phyloP scores from a whole-genome alignment of 2,329 filamentous ascomycete species.

The Epichloe gansuensis region DNA sequence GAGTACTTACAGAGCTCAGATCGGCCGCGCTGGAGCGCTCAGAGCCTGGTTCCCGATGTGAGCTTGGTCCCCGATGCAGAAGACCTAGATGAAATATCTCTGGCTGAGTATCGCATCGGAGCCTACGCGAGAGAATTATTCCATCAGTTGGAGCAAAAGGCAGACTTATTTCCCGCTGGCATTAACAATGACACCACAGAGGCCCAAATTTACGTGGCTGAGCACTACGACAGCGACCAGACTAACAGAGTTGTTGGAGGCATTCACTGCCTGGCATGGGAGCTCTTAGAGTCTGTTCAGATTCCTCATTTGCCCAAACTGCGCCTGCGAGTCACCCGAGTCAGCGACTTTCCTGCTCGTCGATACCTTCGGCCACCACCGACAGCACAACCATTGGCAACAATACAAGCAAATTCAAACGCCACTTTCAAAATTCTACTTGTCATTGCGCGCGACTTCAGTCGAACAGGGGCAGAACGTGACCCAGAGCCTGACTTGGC shows the following conservation, averaged over 20 bases:
- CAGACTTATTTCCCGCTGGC: conserved; percentile 5
- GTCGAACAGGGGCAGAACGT: conserved; percentile 12
- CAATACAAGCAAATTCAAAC: conserved; percentile 10
- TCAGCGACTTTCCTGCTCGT: conserved; percentile 13
- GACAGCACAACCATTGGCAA: conserved; percentile 8
- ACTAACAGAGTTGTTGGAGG: conserved; percentile 3
- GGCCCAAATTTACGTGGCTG: conserved; percentile 15
- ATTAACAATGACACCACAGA: conserved; percentile 4
- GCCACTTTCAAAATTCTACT: conserved; percentile 15
- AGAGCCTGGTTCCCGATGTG: conserved; percentile 8
- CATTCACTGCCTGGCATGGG: conserved; percentile 18
- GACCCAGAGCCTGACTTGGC: conserved; percentile 19
- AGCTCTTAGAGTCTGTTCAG: conserved; percentile 14
- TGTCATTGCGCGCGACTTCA: conserved; percentile 17
- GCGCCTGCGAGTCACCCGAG: conserved; percentile 13
- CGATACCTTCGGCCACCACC: conserved; percentile 2
- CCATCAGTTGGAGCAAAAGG: conserved; percentile 9
- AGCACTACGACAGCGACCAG: conserved; percentile 12
- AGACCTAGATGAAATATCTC: conserved; percentile 5
- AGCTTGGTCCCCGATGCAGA: background rate
- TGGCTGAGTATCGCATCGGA: conserved; percentile 12
- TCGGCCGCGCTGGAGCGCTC: conserved; percentile 11
- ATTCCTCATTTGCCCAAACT: conserved; percentile 10
- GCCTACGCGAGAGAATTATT: conserved; percentile 12
- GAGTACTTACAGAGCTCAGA: conserved; percentile 15